Percentiles rank a stretch among this genome's conserved stretches.
These are phyloP conservation scores for Trichosporon sp. DNA, from an alignment of 1,284 basidiomycete species.

Conservation along the genomic window DNA sequence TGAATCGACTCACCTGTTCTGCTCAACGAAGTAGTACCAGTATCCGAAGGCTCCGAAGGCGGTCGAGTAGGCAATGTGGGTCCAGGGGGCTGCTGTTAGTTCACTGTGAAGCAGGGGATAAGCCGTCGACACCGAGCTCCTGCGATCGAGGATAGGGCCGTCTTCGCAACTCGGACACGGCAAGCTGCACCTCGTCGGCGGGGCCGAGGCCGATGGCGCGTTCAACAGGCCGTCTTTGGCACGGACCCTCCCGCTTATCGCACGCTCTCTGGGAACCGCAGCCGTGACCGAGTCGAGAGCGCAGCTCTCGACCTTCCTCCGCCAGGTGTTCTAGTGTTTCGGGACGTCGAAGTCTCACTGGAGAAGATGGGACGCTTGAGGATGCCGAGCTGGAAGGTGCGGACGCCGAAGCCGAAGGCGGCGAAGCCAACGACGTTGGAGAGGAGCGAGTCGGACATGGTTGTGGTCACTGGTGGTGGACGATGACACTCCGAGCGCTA, in stretches of 20 bases:
- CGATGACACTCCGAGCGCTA: neutral
- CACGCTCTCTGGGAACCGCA: neutral
- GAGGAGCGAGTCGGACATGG: constrained; percentile 60
- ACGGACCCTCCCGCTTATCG: neutral
- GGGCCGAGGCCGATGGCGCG: neutral
- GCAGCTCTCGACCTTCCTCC: neutral
- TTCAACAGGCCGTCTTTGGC: neutral
- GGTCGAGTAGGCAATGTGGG: constrained; percentile 33
- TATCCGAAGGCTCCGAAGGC: constrained; percentile 44
- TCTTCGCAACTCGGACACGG: neutral
- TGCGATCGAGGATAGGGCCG: neutral
- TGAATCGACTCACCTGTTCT: constrained; percentile 41
- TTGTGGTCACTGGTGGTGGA: constrained; percentile 5
- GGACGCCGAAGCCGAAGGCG: constrained; percentile 67
- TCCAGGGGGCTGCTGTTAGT: constrained; percentile 34
- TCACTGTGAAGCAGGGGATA: too few species aligned
- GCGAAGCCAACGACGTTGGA: constrained; percentile 72
- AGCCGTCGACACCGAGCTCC: neutral
- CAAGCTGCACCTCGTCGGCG: neutral
- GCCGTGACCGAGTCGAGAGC: neutral
- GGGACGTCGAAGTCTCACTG: constrained; percentile 26
- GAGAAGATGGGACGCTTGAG: constrained; percentile 53
- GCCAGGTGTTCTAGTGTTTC: too few species aligned
- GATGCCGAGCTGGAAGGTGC: constrained; percentile 75
- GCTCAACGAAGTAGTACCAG: constrained; percentile 38